phyloP scores from a whole-genome alignment of 2,329 filamentous ascomycete genomes.

The Xylariaceae sp. region DNA sequence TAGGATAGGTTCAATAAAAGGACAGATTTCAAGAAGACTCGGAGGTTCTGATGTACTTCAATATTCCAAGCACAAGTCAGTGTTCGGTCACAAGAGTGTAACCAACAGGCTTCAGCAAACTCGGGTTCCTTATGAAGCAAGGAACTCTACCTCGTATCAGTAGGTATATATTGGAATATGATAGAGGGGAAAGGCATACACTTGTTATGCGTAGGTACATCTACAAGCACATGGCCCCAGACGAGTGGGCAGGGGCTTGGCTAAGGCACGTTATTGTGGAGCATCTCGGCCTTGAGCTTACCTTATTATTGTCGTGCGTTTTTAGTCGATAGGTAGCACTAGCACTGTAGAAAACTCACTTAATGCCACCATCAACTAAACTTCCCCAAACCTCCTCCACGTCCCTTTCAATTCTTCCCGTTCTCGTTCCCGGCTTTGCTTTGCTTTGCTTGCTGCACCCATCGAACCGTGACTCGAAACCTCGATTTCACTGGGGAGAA shows the following conservation, averaged over 20 bases:
- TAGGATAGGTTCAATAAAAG: conserved; percentile 7
- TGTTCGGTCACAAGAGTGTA: too few species aligned
- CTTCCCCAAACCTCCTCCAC: conserved; percentile 19
- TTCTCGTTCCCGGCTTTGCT: conserved; percentile 20
- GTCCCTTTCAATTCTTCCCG: conserved; percentile 14
- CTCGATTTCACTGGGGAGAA: conserved; percentile 17
- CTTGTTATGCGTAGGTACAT: neutral
- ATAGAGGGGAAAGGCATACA: too few species aligned
- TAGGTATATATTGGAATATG: too few species aligned
- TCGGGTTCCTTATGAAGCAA: too few species aligned
- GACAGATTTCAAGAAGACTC: conserved; percentile 29
- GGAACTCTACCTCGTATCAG: too few species aligned
- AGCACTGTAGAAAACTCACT: neutral
- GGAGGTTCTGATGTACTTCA: too few species aligned
- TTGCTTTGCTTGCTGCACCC: conserved; percentile 12
- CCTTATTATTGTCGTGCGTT: neutral
- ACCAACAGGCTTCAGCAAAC: too few species aligned
- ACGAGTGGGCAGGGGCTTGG: neutral
- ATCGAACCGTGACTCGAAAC: conserved; percentile 27
- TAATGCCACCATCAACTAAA: conserved; percentile 6
- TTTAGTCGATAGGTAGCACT: neutral
- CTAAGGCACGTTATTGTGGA: neutral
- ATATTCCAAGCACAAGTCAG: too few species aligned
- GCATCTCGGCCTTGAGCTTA: neutral
- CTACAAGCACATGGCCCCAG: neutral